Evolutionary conservation across 2,329 filamentous ascomycete genomes (phyloP).

Genomic region (Amesomyces nigricolor): DNA sequence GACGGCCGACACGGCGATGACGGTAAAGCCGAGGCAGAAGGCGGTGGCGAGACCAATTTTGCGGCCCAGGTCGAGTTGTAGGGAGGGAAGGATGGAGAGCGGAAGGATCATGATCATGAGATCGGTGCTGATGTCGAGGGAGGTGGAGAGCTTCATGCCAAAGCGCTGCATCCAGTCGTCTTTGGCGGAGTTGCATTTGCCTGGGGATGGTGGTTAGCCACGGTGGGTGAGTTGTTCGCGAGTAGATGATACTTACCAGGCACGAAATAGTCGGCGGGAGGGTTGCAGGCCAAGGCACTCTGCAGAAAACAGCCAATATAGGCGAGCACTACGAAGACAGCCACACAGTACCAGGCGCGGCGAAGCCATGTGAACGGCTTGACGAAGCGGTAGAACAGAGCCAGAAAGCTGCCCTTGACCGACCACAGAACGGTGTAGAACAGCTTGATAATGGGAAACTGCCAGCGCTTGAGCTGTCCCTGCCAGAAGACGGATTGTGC

Average conservation of each 20-base stretch:
- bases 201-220: background rate
- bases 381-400: constrained; percentile 12
- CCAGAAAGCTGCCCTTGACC: constrained; percentile 11
- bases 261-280: constrained; percentile 3
- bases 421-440: constrained; percentile 13
- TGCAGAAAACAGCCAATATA: constrained; percentile 6
- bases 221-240: background rate
- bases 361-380: constrained; percentile 7
- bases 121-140: constrained; percentile 8
- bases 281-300: constrained; percentile 5
- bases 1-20: constrained; percentile 5
- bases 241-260: background rate
- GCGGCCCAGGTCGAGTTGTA: constrained; percentile 6
- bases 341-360: constrained; percentile 3
- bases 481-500: background rate
- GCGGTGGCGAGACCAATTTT: constrained; percentile 10
- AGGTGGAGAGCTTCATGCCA: constrained; percentile 5
- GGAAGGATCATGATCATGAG: constrained; percentile 12
- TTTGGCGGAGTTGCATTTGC: constrained; percentile 1
- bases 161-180: constrained; percentile 7
- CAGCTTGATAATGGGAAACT: constrained; percentile 15
- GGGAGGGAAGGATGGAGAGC: constrained; percentile 7
- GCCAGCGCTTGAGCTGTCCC: constrained; percentile 9
- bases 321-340: constrained; percentile 2
- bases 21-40: constrained; percentile 10